Base-by-base conservation (phyloP, 2,329 filamentous ascomycete species). In the Chaetomiaceae sp. region DNA sequence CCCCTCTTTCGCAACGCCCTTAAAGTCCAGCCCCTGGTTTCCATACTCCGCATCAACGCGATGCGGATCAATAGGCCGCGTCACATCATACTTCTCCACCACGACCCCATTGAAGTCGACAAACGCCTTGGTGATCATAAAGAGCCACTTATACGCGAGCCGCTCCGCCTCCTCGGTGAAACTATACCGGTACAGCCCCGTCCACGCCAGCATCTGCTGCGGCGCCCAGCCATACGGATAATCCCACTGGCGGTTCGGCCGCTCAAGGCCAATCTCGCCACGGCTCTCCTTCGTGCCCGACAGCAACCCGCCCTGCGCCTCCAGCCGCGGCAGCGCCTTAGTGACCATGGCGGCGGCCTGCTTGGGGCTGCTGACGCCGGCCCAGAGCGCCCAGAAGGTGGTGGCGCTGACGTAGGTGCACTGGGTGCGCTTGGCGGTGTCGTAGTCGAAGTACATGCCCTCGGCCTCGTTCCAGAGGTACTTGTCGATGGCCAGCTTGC, bases 41-140 rank as follows among this genome's bases (percentile, higher is more conserved):
- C 93, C 93, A 62, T 98, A 98, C 68, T 98, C 93, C 48, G 91
- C 93, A 65, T 94, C 88, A 11, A 97, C 93, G 52, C 86, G 84
- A 68, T 97, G 93, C 30, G 93, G 90, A 60, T 95, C 90, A 47
- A 90, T 81, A 5, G 86, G 83, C 47, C 88, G 75, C 17, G 91
- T 97, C 50, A 98, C 93, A 67, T 98, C 88, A 70, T 98, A 98
- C 71, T 98, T 98, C 69, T 98, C 93, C 6, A 97, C 93, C 2
- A 98, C 91, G 8, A 96, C 89, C 32, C 93, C 93, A 62, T 97
- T 97, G 74, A 91, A 97, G 65, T 98, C 91, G 50, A 96, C 90
- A 69, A 97, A 97, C 0, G 93, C 90, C 68, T 95, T 96, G 48
- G 88, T 96, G 60, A 96, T 89, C 91, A 97, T 97, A 65, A 90